Evolutionary conservation across 2,329 filamentous ascomycete genomes (phyloP), one percentile per base, ranked within the genome.

Genomic region (Hyphodiscus sp.): DNA sequence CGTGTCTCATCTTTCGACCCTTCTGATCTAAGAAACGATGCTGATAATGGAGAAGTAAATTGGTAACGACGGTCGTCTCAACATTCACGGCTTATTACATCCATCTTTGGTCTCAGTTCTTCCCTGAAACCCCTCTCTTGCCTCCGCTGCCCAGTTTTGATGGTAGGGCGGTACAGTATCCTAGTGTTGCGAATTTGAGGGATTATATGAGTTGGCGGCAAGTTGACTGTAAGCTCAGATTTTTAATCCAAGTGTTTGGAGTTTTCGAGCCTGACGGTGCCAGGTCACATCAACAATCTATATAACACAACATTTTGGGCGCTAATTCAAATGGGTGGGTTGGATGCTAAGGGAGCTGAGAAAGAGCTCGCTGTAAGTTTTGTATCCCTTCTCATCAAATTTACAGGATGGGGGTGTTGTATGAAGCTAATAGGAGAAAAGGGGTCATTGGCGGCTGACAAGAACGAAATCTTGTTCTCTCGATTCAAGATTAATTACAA

Each of bases 171-270:
- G 91, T 99, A 2, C 84, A 86, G 67, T 99, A 97, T 71, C 94
- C 94, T 0, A 88, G 81, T 52, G 77, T 87, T 7, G 77, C 80
- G 63, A 95, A 96, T 68, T 71, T 99, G 61, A 79, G 91, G 23
- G 94, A 99, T 73, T 99, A 99, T 70, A 83, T 99, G 78, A 91
- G 88, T 68, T 99, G 94, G 94, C 81, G 94, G 63, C 94, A 99
- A 71, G 94, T 89, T 44, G 94, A 99, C 69, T 97, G 94, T 94
- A 69, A 70, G 85, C 71, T 16, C 13, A n/a, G 2, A 29, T 33
- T 15, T 19, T 2, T 9, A 50, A 44, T 13, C 18, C 23, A 8
- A 45, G 38, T 18, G 9, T 6, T 30, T 10, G 20, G 30, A 30
- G 13, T 1, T 18, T 20, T 20, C 2, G 23, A 23, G 26, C 8